Base-by-base conservation (phyloP, 805 yeast genomes). In the Yamadazyma nakazawae region DNA sequence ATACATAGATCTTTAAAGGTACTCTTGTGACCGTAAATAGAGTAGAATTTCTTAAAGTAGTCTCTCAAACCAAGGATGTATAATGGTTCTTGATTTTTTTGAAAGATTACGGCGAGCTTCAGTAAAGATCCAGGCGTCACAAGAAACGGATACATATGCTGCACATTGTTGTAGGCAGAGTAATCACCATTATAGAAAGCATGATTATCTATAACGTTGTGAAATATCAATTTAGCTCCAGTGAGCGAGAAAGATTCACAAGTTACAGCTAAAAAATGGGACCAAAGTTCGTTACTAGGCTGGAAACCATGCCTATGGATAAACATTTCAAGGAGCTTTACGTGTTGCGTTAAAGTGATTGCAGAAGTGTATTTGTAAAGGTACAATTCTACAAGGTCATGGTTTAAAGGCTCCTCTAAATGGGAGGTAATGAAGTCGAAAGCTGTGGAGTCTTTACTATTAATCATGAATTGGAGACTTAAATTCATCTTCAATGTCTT, bases 11-110 rank as follows among this genome's bases (percentile, higher is more conserved):
- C 39, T 46, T 64, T 64, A 51, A 60, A 70, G 2, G 59, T 58
- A 5, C 38, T 45, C 34, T 58, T 48, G 51, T 70, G 68, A 25
- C 66, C 61, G 16, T 56, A 48, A 40, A 61, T 60, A 1, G 74
- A 70, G 54, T 67, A 72, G 47, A 62, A 71, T 31, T 72, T 54
- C 51, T 64, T 65, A 55, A 70, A 70, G 48, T 72, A 72, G 13
- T 49, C 53, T 1, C 61, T 40, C 16, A 70, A 40, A 0, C 74
- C 74, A 13, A 60, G 49, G 3, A 70, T 54, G 32, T 64, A 55
- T 8, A 48, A 46, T 1, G 57, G 51, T 43, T 64, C 66, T 10
- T 56, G 55, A 30, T 62, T 52, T 9, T 57, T 60, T 13, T 55
- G 54, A 44, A 67, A 70, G 6, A 70, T 61, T 6, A 55, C 32